Base-by-base conservation (phyloP, 768 basidiomycete species). In the Trametes maxima region DNA sequence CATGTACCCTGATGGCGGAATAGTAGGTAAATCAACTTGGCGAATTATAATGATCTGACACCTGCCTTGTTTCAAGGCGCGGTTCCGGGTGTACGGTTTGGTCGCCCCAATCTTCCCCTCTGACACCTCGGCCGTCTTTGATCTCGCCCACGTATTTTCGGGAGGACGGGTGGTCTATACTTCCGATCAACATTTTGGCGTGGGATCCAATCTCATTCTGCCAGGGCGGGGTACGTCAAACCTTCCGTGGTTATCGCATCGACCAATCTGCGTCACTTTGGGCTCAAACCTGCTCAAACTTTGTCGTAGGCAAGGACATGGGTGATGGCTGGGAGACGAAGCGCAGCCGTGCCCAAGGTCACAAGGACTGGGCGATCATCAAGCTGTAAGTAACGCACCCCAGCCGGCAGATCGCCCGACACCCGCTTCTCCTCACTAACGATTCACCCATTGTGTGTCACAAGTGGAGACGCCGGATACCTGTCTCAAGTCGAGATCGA, bases 301-400 rank as follows among this genome's bases (percentile, higher is more conserved):
- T 22, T 13, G 36, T 24, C 49, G n/a, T 52, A 84, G 82, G 92
- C 25, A 88, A 87, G 70, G 89, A 96, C 68, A 99, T 99, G 94
- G 87, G 95, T 5, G 95, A 97, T 70, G 97, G 97, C 4, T 99
- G 97, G 97, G 97, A 99, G 76, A 98, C 96, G 3, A 94, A 90
- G 72, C 82, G 97, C 62, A 95, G 90, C 69, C 81, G 92, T 54
- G 79, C 77, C 44, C 82, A 82, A 55, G 93, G 82, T 40, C 94
- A 95, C 74, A 91, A 86, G 48, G 95, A 98, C 68, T 98, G 94
- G 92, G 92, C 84, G 5, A 82, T 98, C 60, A 86, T 96, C 57
- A 90, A 88, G 76, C 77, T 99, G 92, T 94, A 70, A 72, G 90
- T 78, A 7, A 8, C 16, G 33, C 24, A 8, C 10, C 13, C 16